Conservation (phyloP, 768 basidiomycete species). For the Cubamyces sp. region DNA sequence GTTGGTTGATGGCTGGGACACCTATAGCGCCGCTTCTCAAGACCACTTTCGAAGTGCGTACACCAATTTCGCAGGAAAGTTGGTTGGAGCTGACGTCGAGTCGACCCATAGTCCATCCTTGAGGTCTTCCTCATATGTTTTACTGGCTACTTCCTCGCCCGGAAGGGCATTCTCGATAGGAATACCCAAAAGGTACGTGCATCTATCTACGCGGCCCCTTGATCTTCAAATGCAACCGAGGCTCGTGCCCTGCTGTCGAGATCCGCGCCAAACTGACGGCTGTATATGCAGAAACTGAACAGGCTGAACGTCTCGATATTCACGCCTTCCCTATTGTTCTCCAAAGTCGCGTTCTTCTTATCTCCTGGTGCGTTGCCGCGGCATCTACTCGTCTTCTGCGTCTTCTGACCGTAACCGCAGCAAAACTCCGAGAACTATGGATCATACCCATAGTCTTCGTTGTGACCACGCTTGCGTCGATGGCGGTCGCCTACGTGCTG, state of each 20-base stretch:
- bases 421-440: slow-evolving; percentile 82
- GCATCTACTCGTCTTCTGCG: slow-evolving; percentile 1
- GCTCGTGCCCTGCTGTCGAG: neutral
- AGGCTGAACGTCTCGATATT: slow-evolving; percentile 87
- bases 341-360: slow-evolving; percentile 90
- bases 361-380: slow-evolving; percentile 58
- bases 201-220: neutral
- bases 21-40: slow-evolving; percentile 52
- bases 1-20: slow-evolving; percentile 25
- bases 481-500: slow-evolving; percentile 64
- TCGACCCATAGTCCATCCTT: slow-evolving; percentile 68
- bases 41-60: slow-evolving; percentile 60
- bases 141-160: slow-evolving; percentile 81
- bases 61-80: neutral
- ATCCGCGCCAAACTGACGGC: neutral
- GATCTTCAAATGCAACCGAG: neutral
- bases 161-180: slow-evolving; percentile 83
- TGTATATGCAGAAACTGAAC: slow-evolving; percentile 65
- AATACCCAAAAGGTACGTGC: slow-evolving; percentile 78
- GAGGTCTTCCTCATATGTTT: slow-evolving; percentile 88
- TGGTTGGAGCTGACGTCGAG: neutral
- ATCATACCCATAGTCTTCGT: slow-evolving; percentile 86
- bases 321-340: slow-evolving; percentile 86
- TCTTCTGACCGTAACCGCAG: slow-evolving; percentile 37
- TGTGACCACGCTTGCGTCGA: slow-evolving; percentile 74